Conservation (phyloP, 78 protist genomes). For the Neovahlkampfia damariscottae region DNA sequence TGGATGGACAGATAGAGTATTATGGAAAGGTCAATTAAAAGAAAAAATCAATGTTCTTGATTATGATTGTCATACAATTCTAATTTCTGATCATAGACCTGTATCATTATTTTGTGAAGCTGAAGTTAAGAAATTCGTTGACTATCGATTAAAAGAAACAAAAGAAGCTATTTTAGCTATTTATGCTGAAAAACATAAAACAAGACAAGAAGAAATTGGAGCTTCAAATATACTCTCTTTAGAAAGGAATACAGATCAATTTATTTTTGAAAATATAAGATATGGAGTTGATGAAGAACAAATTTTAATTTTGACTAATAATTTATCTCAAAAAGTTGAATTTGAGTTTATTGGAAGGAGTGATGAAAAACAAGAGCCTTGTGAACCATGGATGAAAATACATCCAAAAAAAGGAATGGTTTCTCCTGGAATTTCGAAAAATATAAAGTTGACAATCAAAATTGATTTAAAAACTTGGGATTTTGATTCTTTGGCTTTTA, state of each 20-base stretch:
- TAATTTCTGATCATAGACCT: neutral
- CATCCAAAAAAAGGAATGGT: neutral
- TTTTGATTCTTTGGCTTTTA: too few species aligned
- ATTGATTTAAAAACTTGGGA: neutral
- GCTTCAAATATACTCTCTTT: neutral
- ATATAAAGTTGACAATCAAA: neutral
- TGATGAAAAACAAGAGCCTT: neutral
- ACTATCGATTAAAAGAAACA: too few species aligned
- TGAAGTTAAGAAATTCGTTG: neutral
- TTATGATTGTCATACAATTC: neutral
- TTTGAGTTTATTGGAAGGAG: neutral
- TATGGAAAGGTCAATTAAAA: slow-evolving; percentile 8
- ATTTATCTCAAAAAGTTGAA: neutral
- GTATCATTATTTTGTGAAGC: neutral
- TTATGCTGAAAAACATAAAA: too few species aligned
- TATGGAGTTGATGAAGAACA: neutral
- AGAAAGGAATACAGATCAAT: neutral
- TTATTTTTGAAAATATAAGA: neutral
- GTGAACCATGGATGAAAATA: neutral
- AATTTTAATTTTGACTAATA: neutral
- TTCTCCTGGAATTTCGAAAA: neutral
- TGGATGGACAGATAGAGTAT: slow-evolving; percentile 55
- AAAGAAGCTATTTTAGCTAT: too few species aligned
- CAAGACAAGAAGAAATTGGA: neutral
- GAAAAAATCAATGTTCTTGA: neutral